These are phyloP conservation scores for Fusarium floridanum DNA, from an alignment of 2,329 filamentous ascomycete genomes.

Conservation along the genomic window DNA sequence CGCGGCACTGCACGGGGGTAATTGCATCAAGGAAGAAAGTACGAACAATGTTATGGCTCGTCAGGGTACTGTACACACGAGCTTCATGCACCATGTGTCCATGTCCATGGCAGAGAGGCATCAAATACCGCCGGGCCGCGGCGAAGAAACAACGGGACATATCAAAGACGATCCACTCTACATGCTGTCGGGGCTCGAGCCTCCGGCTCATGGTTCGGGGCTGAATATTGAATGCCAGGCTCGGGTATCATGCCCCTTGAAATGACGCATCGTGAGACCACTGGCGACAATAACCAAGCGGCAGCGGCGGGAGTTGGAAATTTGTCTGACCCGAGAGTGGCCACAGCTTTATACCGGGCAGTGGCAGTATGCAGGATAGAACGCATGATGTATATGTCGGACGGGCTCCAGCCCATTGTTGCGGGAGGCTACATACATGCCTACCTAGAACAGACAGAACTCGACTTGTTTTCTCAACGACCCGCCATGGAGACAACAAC, in stretches of 20 bases:
- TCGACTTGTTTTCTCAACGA: slow-evolving; percentile 12
- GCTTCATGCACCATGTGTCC: neutral
- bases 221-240: neutral
- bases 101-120: neutral
- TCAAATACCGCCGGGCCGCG: slow-evolving; percentile 1
- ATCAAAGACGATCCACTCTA: neutral
- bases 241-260: slow-evolving; percentile 2
- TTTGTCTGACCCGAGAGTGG: neutral
- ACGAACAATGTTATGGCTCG: neutral
- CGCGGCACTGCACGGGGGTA: neutral
- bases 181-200: neutral
- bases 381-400: neutral
- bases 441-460: neutral
- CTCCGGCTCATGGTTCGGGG: neutral
- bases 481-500: slow-evolving; percentile 3
- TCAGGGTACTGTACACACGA: neutral
- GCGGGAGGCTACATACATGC: neutral
- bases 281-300: neutral
- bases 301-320: slow-evolving; percentile 8
- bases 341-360: neutral
- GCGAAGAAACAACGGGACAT: neutral
- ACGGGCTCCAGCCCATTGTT: neutral
- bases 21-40: neutral
- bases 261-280: neutral
- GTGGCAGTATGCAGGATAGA: neutral